These are phyloP conservation scores for Citrus sp. DNA, from an alignment of 345 rosid species.

Conservation along the genomic window DNA sequence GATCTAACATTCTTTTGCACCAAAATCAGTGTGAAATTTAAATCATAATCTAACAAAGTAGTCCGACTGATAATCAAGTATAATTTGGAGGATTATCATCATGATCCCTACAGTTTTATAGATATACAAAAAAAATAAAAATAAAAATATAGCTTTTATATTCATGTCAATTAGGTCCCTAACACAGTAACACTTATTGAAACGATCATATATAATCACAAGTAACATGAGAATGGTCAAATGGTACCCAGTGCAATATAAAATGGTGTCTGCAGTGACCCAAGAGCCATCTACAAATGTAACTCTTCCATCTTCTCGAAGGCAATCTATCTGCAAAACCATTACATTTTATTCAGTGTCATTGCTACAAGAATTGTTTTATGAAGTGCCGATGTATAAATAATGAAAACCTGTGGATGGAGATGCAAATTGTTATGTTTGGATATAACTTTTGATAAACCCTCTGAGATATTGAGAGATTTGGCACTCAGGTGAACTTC, in stretches of 20 bases:
- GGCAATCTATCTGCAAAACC: slow-evolving; percentile 51
- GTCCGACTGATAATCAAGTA: no score
- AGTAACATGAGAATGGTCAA: not conserved
- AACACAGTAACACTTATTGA: no score
- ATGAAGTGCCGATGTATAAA: not conserved
- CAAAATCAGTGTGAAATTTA: not conserved
- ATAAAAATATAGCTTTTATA: no score
- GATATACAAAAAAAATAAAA: no score
- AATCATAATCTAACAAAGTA: not conserved
- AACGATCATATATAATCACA: no score
- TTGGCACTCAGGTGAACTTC: slow-evolving; percentile 74
- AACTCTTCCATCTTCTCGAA: slow-evolving; percentile 67
- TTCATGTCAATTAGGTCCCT: no score
- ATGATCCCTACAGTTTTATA: no score
- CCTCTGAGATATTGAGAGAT: slow-evolving; percentile 47
- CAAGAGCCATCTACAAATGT: slow-evolving; percentile 59
- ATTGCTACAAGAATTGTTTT: not conserved
- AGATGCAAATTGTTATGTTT: slow-evolving; percentile 57
- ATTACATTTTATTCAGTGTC: not conserved
- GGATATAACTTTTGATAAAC: slow-evolving; percentile 72
- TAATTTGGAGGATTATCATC: no score
- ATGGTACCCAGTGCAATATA: slow-evolving; percentile 83
- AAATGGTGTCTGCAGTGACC: slow-evolving; percentile 61
- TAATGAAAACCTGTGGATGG: slow-evolving; percentile 50
- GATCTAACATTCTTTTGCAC: no score